phyloP scores from a whole-genome alignment of 2,329 filamentous ascomycete genomes.

The Trichothecium roseum region DNA sequence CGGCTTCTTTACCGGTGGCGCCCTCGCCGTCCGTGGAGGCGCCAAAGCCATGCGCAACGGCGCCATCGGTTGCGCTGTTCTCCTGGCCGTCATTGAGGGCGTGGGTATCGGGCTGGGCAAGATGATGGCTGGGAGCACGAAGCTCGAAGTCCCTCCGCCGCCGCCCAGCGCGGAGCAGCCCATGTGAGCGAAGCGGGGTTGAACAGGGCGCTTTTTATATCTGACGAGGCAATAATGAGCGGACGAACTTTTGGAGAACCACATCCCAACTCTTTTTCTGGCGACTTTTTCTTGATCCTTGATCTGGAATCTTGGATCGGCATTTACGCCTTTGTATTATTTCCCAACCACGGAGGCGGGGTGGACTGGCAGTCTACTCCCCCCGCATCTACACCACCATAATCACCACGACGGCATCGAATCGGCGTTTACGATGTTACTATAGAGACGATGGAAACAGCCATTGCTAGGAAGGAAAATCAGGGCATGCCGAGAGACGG shows the following conservation, averaged over 20 bases:
- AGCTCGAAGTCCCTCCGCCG: conserved; percentile 52
- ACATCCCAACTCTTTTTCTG: neutral
- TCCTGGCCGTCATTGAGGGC: conserved; percentile 93
- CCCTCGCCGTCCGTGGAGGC: conserved; percentile 84
- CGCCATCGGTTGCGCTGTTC: conserved; percentile 88
- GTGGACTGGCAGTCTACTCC: too few relatives aligned
- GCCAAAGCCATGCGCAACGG: conserved; percentile 88
- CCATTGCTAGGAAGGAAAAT: too few relatives aligned
- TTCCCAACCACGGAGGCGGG: too few relatives aligned
- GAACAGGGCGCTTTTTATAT: too few relatives aligned
- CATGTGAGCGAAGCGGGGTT: neutral
- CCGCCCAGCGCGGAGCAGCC: conserved; percentile 4
- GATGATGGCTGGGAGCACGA: conserved; percentile 85
- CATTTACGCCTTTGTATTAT: neutral
- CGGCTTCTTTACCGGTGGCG: conserved; percentile 91
- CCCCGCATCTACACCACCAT: too few relatives aligned
- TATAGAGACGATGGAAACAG: conserved; percentile 1
- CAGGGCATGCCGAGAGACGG: too few relatives aligned
- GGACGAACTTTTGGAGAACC: too few relatives aligned
- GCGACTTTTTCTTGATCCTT: neutral
- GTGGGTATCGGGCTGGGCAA: conserved; percentile 93
- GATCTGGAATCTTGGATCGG: too few relatives aligned
- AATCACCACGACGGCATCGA: conserved; percentile 2
- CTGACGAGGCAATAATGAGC: too few relatives aligned
- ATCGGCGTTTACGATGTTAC: conserved; percentile 5